Percentiles rank a stretch among this genome's conserved stretches.
These are phyloP conservation scores for Neofusicoccum sp. DNA, from an alignment of 2,329 filamentous ascomycete genomes.

Conservation along the genomic window DNA sequence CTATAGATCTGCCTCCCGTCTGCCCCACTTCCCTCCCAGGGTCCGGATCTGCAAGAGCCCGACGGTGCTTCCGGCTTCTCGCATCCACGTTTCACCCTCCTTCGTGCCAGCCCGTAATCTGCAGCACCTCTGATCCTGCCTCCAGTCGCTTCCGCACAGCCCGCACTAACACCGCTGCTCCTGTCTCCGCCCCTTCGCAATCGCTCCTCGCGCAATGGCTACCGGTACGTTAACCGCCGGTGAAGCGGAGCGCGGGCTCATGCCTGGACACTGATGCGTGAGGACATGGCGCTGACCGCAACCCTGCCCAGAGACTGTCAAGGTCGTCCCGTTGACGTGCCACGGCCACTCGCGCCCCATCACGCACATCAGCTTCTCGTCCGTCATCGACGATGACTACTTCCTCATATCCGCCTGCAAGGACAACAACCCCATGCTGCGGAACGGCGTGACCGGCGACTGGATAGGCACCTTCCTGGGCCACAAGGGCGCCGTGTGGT, in stretches of 20 bases:
- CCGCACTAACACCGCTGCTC: background rate
- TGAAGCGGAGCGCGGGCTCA: background rate
- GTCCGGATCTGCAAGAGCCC: constrained; percentile 15
- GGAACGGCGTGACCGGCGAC: constrained; percentile 92
- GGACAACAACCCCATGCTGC: constrained; percentile 99
- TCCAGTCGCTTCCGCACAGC: background rate
- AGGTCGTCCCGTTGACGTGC: constrained; percentile 86
- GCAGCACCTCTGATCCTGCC: background rate
- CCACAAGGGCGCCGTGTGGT: constrained; percentile 98
- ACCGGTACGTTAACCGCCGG: constrained; percentile 6
- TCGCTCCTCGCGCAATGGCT: constrained; percentile 2
- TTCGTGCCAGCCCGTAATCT: background rate
- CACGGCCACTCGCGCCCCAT: constrained; percentile 93
- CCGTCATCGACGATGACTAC: constrained; percentile 80
- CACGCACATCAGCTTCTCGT: constrained; percentile 87
- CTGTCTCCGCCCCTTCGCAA: background rate
- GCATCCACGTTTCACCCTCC: constrained; percentile 16
- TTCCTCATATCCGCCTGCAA: constrained; percentile 95
- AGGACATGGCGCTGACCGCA: constrained; percentile 5
- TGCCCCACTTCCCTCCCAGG: constrained; percentile 10
- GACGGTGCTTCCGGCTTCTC: constrained; percentile 17
- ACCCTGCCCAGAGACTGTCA: constrained; percentile 44
- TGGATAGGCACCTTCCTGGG: constrained; percentile 99
- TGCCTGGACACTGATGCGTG: background rate
- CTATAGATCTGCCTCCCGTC: background rate